These are phyloP conservation scores for Mucor velutinosus DNA, from an alignment of 371 early-diverging fungal genomes.

Conservation along the genomic window DNA sequence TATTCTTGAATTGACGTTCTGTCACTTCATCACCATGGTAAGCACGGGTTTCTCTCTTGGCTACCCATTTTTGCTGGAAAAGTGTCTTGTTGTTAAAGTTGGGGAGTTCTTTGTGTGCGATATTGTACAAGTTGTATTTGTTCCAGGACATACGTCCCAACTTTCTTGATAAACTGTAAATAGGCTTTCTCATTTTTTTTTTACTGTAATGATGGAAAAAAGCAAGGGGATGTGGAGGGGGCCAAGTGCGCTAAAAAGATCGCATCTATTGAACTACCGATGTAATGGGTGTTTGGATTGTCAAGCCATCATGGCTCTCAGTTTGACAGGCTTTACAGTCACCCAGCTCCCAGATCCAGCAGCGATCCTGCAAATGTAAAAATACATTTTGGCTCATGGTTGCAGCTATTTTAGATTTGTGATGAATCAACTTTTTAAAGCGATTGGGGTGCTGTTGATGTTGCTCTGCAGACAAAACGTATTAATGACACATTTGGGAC, in stretches of 20 bases:
- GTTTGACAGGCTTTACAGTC: not conserved
- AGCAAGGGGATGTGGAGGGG: conserved; percentile 15
- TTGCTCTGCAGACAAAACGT: no score
- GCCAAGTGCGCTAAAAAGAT: not conserved
- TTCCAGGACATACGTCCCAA: conserved; percentile 95
- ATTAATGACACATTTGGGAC: no score
- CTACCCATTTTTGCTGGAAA: conserved; percentile 93
- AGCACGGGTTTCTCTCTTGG: conserved; percentile 90
- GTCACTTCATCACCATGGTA: conserved; percentile 92
- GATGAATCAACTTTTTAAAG: no score
- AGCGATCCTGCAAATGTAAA: not conserved
- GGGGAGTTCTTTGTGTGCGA: conserved; percentile 64
- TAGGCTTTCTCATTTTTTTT: conserved; percentile 51
- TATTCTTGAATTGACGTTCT: conserved; percentile 79
- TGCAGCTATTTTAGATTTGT: no score
- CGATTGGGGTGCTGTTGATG: no score
- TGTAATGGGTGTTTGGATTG: not conserved
- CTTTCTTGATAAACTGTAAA: conserved; percentile 64
- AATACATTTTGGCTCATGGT: no score
- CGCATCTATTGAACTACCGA: not conserved
- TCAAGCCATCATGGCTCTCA: not conserved
- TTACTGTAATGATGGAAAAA: not conserved
- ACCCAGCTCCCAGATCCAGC: not conserved
- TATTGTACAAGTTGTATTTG: conserved; percentile 87
- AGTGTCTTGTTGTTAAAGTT: conserved; percentile 75